Percentiles rank a stretch among this genome's conserved stretches.
These are phyloP conservation scores for Coemansia sp. DNA, from an alignment of 192 early-diverging fungal genomes.

Conservation along the genomic window DNA sequence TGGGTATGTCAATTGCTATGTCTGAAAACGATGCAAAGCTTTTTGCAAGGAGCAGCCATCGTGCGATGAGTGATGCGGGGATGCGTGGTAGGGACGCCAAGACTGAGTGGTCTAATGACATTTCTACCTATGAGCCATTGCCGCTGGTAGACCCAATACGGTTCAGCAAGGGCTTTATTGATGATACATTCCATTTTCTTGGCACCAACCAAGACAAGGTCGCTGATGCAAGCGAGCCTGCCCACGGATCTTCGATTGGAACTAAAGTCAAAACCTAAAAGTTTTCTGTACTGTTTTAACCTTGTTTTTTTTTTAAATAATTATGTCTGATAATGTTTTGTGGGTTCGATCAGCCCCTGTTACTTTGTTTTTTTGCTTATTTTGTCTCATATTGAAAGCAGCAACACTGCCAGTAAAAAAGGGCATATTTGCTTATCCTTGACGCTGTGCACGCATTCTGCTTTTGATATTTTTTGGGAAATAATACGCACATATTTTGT, in stretches of 20 bases:
- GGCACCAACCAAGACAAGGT: slow-evolving; percentile 6
- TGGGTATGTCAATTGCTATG: slow-evolving; percentile 22
- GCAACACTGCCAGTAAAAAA: no score
- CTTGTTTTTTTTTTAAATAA: neutral
- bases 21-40: neutral
- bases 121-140: slow-evolving; percentile 34
- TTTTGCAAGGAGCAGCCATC: slow-evolving; percentile 8
- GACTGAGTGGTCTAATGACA: slow-evolving; percentile 22
- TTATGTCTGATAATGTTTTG: neutral
- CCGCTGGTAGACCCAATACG: slow-evolving; percentile 43
- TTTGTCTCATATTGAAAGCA: no score
- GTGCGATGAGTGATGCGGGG: slow-evolving; percentile 21
- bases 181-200: slow-evolving; percentile 27
- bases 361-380: no score
- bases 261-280: slow-evolving; percentile 1
- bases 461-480: no score
- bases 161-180: slow-evolving; percentile 53
- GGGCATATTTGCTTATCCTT: neutral
- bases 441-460: no score
- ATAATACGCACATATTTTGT: no score
- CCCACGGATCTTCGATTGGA: neutral
- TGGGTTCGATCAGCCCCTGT: neutral
- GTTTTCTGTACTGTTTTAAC: neutral
- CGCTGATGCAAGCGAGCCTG: neutral
- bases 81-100: slow-evolving; percentile 14